Conservation (phyloP, 768 basidiomycete genomes). For the Serendipita indica region DNA sequence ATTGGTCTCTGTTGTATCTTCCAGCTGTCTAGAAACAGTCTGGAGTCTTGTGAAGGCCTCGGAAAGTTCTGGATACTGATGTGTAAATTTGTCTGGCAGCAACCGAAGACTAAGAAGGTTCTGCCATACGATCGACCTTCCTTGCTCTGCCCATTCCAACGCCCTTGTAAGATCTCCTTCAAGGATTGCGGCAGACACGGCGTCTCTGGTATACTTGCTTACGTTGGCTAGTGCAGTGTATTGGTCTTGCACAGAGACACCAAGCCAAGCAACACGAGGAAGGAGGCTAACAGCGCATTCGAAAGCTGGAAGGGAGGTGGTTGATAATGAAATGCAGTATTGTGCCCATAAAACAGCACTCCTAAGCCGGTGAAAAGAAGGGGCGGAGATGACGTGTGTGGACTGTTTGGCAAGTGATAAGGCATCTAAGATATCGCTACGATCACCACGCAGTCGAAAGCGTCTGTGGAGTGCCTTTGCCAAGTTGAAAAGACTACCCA, state of each 20-base stretch:
- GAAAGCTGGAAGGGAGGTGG: not conserved
- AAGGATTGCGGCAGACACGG: conserved; percentile 15
- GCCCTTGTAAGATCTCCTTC: conserved; percentile 14
- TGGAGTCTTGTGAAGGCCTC: not conserved
- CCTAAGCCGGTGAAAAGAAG: too few relatives aligned
- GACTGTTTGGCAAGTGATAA: too few relatives aligned
- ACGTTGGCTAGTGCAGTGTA: not conserved
- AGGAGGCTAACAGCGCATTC: not conserved
- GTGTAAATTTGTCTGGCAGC: conserved; percentile 17
- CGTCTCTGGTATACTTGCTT: not conserved
- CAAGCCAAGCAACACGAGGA: not conserved
- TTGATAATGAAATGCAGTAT: not conserved
- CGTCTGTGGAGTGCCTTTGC: too few relatives aligned
- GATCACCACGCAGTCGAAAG: too few relatives aligned
- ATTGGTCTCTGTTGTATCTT: not conserved
- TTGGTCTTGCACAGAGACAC: not conserved
- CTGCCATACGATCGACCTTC: conserved; percentile 20
- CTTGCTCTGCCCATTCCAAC: conserved; percentile 21
- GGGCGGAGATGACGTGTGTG: too few relatives aligned
- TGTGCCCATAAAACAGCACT: not conserved
- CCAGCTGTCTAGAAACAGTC: not conserved
- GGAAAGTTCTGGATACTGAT: conserved; percentile 9
- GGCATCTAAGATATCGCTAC: too few relatives aligned
- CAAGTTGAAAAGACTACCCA: not conserved
- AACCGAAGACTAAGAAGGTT: conserved; percentile 19